Evolutionary conservation across 1,284 basidiomycete species (phyloP), one percentile per base, ranked within the genome.

Genomic region (Cutaneotrichosporon cutaneum): DNA sequence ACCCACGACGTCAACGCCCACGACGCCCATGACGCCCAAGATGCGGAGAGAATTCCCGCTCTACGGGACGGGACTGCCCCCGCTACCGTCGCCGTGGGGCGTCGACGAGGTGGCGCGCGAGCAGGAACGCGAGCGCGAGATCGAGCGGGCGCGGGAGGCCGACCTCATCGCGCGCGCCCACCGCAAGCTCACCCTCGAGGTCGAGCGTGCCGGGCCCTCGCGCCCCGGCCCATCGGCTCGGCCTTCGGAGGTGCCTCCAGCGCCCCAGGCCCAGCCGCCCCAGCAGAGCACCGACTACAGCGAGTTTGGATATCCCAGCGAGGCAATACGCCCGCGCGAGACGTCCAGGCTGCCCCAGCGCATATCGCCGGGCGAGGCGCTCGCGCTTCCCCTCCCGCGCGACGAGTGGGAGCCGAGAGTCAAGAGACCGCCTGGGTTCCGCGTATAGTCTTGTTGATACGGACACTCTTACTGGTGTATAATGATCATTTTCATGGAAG

Each of bases 281-380:
- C 30, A 30, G 30, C 39, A 18, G 18, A 18, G n/a, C 18, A 18
- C 3, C 35, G 35, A 36, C 39, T n/a, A 42, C 39, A 4, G 39
- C 13, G 48, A 27, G 27, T 51, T 27, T n/a, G 48, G 48, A 32
- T 51, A 51, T 51, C 24, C 48, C 6, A 51, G 48, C 18, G 48
- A 51, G 4, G 16, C 26, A 7, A 27, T 14, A 10, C 22, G 10
- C 14, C 48, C 48, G 22, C 26, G 26, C 9, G 14, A 26, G 26
- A 21, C 24, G 14, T 6, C 13, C 13, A 30, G 7, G 11, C 27
- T 51, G 16, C 48, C 48, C 2, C 11, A 32, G 27, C 48, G 27
- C 14, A 51, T 27, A 13, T 51, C 48, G 48, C 27, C 27, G 13
- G 48, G 48, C 13, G 48, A 51, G 10, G 48, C 48, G 7, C 48